These are phyloP conservation scores for Amesomyces nigricolor DNA, from an alignment of 2,329 filamentous ascomycete genomes.

Conservation along the genomic window DNA sequence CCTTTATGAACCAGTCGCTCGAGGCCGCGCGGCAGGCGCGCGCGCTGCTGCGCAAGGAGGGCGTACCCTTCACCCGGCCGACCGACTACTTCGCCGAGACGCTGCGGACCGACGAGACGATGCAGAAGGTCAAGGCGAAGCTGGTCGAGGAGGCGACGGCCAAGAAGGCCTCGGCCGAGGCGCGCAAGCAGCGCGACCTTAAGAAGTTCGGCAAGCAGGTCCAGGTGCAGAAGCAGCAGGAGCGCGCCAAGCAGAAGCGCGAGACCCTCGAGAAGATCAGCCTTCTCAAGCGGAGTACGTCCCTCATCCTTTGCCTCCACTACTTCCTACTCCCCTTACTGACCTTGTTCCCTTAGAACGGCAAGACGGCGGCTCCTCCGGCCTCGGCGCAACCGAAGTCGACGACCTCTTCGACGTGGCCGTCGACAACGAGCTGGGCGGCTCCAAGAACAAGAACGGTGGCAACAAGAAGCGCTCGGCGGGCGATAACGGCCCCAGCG, in stretches of 20 bases:
- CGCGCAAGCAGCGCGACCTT: slow-evolving; percentile 83
- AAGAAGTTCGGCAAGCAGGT: slow-evolving; percentile 99
- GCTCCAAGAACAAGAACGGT: slow-evolving; percentile 25
- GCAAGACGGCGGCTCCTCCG: slow-evolving; percentile 50
- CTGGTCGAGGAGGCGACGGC: slow-evolving; percentile 83
- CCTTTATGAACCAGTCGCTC: slow-evolving; percentile 86
- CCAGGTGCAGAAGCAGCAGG: slow-evolving; percentile 91
- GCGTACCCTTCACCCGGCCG: slow-evolving; percentile 78
- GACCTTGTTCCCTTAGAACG: slow-evolving; percentile 39
- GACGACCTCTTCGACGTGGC: slow-evolving; percentile 91
- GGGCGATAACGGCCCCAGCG: slow-evolving; percentile 43
- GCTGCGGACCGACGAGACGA: slow-evolving; percentile 97
- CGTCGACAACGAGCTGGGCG: slow-evolving; percentile 59
- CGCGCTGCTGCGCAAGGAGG: slow-evolving; percentile 70
- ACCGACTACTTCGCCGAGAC: slow-evolving; percentile 98
- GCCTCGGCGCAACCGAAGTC: slow-evolving; percentile 65
- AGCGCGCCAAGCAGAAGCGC: slow-evolving; percentile 85
- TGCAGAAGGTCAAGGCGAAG: slow-evolving; percentile 94
- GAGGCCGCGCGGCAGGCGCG: slow-evolving; percentile 71
- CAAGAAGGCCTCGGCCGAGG: slow-evolving; percentile 90
- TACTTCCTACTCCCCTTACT: background rate
- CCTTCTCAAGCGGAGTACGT: slow-evolving; percentile 87
- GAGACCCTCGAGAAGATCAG: slow-evolving; percentile 95
- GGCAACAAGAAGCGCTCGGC: slow-evolving; percentile 35
- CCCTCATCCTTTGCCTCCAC: slow-evolving; percentile 1